Base-by-base conservation (phyloP, 2,329 filamentous ascomycete species). In the Neophaeococcomyces mojaviensis region DNA sequence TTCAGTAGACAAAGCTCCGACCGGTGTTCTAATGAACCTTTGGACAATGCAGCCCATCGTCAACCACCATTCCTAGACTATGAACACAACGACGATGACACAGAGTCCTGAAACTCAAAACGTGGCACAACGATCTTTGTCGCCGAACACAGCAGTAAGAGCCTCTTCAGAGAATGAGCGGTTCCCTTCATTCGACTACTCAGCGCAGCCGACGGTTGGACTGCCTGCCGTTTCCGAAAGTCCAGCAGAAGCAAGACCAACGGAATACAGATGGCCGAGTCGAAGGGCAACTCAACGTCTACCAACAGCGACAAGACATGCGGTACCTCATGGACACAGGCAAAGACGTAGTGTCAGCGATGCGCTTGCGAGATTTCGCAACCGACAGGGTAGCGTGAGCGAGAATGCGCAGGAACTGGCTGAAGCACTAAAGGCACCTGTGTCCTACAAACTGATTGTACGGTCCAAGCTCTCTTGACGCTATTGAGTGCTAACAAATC, bases 321-420 rank as follows among this genome's bases (percentile, higher is more conserved):
- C 35, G 4, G 32, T 18, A 13, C 33, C 39, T 19, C 49, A 51
- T 39, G 43, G 79, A 55, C 86, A 89, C 60, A 71, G 70, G 15
- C 74, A 84, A 54, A 87, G 92, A 63, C 94, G 90, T 74, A 95
- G 88, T 66, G 77, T 96, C 56, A 82, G 81, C 59, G 88, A 95
- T 65, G 88, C 90, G n/a, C 78, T 96, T 54, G 81, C 79, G 57
- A 88, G 81, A 2, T 90, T 96, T 58, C 76, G 88, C 54, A 82
- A 78, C 31, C 77, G 88, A 58, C 86, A 83, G 58, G 86, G 79
- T 42, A 97, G 89, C 64, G 82, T 96, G 58, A 89, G 82, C 68
- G 86, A 90, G 63, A 95, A 94, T 68, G 89, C 88, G 45, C 87
- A 94, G 50, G 90, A 97, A 66, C 80, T 98, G 58, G 89, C 88